phyloP scores from a whole-genome alignment of 2,329 filamentous ascomycete genomes.

The Chalara sp. region DNA sequence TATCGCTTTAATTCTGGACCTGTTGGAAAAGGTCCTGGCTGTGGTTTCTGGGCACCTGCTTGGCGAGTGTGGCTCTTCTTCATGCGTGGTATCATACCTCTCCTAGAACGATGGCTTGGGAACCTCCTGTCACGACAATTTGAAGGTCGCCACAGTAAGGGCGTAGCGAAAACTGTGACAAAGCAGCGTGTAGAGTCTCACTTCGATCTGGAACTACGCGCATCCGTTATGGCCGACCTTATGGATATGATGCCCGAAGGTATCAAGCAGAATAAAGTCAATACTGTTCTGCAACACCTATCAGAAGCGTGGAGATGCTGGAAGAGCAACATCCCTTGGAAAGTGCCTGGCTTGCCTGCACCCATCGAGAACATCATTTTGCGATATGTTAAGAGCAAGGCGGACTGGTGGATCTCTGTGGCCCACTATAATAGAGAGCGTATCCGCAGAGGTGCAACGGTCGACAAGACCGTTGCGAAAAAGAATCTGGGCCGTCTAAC shows the following conservation, averaged over 20 bases:
- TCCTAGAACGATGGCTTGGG: conserved; percentile 94
- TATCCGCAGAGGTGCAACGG: conserved; percentile 90
- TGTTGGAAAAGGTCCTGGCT: conserved; percentile 94
- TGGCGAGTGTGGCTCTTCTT: conserved; percentile 99
- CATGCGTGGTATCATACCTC: conserved; percentile 94
- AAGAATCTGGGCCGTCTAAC: conserved; percentile 96
- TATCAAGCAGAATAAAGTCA: conserved; percentile 99
- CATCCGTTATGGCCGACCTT: conserved; percentile 96
- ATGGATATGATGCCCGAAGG: conserved; percentile 99
- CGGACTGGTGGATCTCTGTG: conserved; percentile 99
- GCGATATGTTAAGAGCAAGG: conserved; percentile 97
- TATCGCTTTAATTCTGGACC: conserved; percentile 97
- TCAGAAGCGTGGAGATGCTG: conserved; percentile 99
- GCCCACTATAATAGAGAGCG: conserved; percentile 98
- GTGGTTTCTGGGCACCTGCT: conserved; percentile 97
- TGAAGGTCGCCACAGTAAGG: conserved; percentile 96
- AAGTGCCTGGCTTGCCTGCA: conserved; percentile 91
- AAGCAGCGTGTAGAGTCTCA: conserved; percentile 99
- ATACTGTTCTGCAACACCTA: conserved; percentile 92
- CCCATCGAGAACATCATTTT: conserved; percentile 99
- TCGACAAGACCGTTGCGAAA: conserved; percentile 98
- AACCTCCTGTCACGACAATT: conserved; percentile 96
- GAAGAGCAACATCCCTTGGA: conserved; percentile 99
- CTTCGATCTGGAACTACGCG: conserved; percentile 93
- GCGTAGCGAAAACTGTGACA: conserved; percentile 96